Percentiles rank a stretch among this genome's conserved stretches.
phyloP scores from a whole-genome alignment of 148 eudicot genomes.

The Dianthus caryophyllus region DNA sequence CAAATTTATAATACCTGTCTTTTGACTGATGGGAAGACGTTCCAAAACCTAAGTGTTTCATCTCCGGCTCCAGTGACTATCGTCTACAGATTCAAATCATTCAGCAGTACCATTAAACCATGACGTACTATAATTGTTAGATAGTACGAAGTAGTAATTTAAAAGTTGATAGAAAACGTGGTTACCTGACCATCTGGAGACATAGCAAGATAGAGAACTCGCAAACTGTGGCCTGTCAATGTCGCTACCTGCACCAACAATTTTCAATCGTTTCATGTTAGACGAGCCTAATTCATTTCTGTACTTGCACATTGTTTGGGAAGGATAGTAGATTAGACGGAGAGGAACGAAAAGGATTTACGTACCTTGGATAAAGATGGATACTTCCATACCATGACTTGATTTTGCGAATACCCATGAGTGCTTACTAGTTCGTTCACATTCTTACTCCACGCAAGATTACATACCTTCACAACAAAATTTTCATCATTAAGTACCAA shows the following conservation, averaged over 20 bases:
- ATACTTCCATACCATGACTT: slow-evolving; percentile 97
- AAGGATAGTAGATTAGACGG: no score
- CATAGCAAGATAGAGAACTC: slow-evolving; percentile 85
- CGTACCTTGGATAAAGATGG: slow-evolving; percentile 81
- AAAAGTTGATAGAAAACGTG: no score
- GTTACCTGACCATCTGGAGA: slow-evolving; percentile 97
- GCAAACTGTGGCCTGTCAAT: slow-evolving; percentile 85
- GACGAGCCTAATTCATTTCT: no score
- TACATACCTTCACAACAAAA: slow-evolving; percentile 65
- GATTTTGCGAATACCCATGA: slow-evolving; percentile 98
- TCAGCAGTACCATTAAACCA: neutral
- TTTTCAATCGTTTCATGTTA: neutral
- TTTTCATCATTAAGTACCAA: neutral
- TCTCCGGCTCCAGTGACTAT: slow-evolving; percentile 99
- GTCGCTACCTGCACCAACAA: slow-evolving; percentile 66
- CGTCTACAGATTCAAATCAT: slow-evolving; percentile 43
- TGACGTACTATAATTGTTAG: neutral
- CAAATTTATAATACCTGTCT: slow-evolving; percentile 40
- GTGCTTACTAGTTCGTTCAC: slow-evolving; percentile 98
- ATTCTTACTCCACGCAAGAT: slow-evolving; percentile 99
- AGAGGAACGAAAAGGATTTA: neutral
- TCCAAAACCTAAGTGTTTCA: slow-evolving; percentile 93
- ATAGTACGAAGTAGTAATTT: neutral
- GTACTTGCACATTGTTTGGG: no score
- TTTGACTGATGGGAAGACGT: slow-evolving; percentile 86